Conservation (phyloP, 768 basidiomycete species). For the Tulasnella sp. region DNA sequence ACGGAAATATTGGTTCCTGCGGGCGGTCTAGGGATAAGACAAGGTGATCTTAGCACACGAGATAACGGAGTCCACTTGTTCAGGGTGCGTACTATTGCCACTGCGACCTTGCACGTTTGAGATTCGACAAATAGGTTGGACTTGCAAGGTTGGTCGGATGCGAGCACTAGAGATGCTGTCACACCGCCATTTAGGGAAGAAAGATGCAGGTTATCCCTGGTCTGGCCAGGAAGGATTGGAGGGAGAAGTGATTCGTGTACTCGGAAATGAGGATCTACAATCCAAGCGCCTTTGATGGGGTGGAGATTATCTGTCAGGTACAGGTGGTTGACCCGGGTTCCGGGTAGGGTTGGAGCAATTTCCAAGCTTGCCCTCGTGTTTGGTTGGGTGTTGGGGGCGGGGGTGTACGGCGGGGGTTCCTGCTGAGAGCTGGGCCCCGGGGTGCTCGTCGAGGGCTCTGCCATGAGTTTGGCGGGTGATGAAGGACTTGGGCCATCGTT, state of each 20-base stretch:
- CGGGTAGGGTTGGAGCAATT: not conserved
- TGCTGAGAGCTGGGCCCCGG: not conserved
- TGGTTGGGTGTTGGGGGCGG: not conserved
- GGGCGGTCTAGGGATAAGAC: constrained; percentile 8
- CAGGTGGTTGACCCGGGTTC: constrained; percentile 21
- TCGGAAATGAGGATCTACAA: constrained; percentile 11
- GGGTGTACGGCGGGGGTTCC: constrained; percentile 19
- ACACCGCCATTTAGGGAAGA: constrained; percentile 15
- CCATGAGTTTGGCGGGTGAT: not conserved
- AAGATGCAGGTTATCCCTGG: constrained; percentile 18
- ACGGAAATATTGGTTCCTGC: constrained; percentile 21
- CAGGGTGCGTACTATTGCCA: not conserved
- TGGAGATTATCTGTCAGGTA: not conserved
- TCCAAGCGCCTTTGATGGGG: constrained; percentile 19
- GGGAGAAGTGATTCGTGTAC: constrained; percentile 5
- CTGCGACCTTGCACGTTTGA: not conserved
- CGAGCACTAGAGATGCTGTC: not conserved
- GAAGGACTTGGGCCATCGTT: not conserved
- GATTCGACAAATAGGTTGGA: not conserved
- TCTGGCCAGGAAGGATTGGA: not conserved
- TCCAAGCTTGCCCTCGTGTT: not conserved
- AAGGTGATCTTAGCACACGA: not conserved
- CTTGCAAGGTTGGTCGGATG: constrained; percentile 6
- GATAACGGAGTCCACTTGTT: not conserved
- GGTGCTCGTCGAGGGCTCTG: not conserved